Evolutionary conservation across 805 yeast species (phyloP), one percentile per base, ranked within the genome.

Genomic region (Hanseniaspora clermontiae): DNA sequence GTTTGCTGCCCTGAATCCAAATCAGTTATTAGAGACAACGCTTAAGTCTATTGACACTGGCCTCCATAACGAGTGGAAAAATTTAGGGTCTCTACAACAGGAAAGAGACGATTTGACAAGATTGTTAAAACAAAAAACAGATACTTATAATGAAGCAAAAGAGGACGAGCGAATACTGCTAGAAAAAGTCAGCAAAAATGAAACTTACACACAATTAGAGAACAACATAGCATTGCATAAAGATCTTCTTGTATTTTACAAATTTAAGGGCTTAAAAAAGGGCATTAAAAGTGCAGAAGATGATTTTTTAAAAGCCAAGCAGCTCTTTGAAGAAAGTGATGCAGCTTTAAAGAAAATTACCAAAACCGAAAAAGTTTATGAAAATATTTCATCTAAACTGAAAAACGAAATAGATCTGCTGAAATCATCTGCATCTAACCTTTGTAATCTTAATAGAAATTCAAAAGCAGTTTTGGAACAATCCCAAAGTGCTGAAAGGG

Each of bases 1-100:
- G 61, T 93, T 93, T 72, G 95, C 97, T 0, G 78, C 83, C 2
- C 71, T 87, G 61, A 77, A 85, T 32, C 86, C 95, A 1, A 89
- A 85, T 60, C 80, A 81, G 59, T 70, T 91, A 9, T 72, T 93
- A 12, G 63, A 73, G 29, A 95, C 87, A 63, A 87, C 95, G 1
- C 87, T 89, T 64, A 72, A 91, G 58, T 88, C 96, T 0, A 78
- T 88, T 36, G 87, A 84, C 5, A 78, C 83, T 2, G 74, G 77
- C 40, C 69, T 90, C 60, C 66, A 80, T 4, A 68, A 68, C 1
- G 74, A 74, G 51, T 95, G 91, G 63, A 75, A 78, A 39, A 62
- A 70, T 32, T 72, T 91, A 49, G 80, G 77, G 36, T 67, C 67
- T 5, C 69, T 79, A 12, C 87, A 86, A 61, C 66, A 61, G 64